phyloP scores from a whole-genome alignment of 805 yeast genomes.

The Candida sphagnicola region DNA sequence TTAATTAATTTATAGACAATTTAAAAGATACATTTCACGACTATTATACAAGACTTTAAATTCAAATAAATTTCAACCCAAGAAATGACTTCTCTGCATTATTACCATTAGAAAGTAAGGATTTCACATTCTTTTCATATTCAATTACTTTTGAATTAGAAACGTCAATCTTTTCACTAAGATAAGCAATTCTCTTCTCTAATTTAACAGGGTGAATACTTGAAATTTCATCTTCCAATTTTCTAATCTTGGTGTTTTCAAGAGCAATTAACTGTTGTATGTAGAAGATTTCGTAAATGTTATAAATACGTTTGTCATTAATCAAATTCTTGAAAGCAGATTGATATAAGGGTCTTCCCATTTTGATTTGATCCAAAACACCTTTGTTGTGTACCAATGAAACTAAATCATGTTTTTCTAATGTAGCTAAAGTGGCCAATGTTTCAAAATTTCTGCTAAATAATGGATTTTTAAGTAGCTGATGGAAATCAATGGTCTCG shows the following conservation, averaged over 20 bases:
- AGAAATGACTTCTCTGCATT: not conserved
- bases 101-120: not conserved
- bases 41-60: not conserved
- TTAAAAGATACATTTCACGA: not conserved
- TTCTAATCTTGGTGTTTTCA: conserved; percentile 60
- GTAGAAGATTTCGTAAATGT: conserved; percentile 62
- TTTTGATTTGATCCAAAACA: conserved; percentile 55
- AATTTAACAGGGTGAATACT: conserved; percentile 53
- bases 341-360: conserved; percentile 80
- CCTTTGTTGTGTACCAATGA: conserved; percentile 75
- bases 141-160: conserved; percentile 44
- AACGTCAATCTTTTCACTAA: conserved; percentile 61
- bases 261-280: conserved; percentile 49
- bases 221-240: conserved; percentile 69
- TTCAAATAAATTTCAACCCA: not conserved
- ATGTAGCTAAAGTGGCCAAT: conserved; percentile 48
- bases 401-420: conserved; percentile 79
- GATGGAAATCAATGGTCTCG: conserved; percentile 45
- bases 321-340: conserved; percentile 74
- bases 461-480: conserved; percentile 53
- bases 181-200: conserved; percentile 58
- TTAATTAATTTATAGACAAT: not conserved
- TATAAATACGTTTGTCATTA: conserved; percentile 50
- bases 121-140: conserved; percentile 24
- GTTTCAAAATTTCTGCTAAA: conserved; percentile 54